Base-by-base conservation (phyloP, 306 rosid genomes). In the Glycine soja region DNA sequence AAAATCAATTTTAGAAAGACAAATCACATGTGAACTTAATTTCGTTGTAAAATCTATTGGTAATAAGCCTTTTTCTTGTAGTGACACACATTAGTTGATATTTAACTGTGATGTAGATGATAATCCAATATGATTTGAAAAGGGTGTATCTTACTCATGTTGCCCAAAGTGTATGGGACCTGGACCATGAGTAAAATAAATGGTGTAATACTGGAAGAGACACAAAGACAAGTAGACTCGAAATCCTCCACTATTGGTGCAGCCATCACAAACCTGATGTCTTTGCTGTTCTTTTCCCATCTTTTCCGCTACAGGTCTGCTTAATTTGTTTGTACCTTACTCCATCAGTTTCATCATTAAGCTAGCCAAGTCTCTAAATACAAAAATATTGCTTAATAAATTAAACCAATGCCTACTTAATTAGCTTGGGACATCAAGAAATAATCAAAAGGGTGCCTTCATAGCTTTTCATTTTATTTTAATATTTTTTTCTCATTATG, bases 71-170 rank as follows among this genome's bases (percentile, higher is more conserved):
- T 24, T 24, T 24, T 24, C 30, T 24, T 24, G 30, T 24, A 24
- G 2, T 24, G 30, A 24, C 30, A 24, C 30, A 24, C 30, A 24
- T 48, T 48, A 11, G 3, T 48, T 2, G 4, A 56, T 56, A 16
- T 16, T 15, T 56, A 15, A 19, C 3, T 3, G 11, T 19, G 10
- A 54, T 6, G 7, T 56, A 56, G 62, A 56, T 7, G 6, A n/a
- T 52, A 15, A 54, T 54, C 30, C 24, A 58, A 19, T 58, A 6
- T 61, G 42, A 61, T 61, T 57, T 57, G 64, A 13, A 77, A 77
- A 77, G 43, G 45, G 43, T 48, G 34, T 50, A 32, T 32, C 4
- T 34, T 46, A 6, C 40, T 19, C 10, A 38, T 38, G 30, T 11
- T 76, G 59, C 7, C 36, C 30, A 47, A 73, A 74, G 36, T 64